Evolutionary conservation across 441 rosid genomes (phyloP), one percentile per base, ranked within the genome.

Genomic region (Cnidoscolus chayamansa): DNA sequence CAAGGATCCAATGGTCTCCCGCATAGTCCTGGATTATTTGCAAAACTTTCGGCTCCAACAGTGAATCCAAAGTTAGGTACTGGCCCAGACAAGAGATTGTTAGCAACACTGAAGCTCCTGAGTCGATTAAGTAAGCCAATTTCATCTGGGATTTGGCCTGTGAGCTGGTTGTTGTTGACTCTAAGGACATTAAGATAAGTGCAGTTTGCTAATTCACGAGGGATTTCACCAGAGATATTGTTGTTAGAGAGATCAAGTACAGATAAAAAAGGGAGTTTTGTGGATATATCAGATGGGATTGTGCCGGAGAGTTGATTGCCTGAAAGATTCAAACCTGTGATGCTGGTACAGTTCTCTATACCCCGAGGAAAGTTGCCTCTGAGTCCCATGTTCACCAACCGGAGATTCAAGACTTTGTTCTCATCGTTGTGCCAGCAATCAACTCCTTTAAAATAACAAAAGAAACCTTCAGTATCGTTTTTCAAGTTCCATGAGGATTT

Each of bases 21-120:
- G 64, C 85, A 83, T 2, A 83, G 37, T 58, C 37, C 62, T 58
- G 11, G 13, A 25, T 58, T 58, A 58, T 58, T 58, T 30, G 62
- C 37, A 58, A 10, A 67, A 48, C 70, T 76, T 4, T 50, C 70
- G 50, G 15, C n/a, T 10, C 45, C 0, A 16, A 68, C 16, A 19
- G 12, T 31, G 9, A 0, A 16, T 31, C 4, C 9, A 57, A 78
- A 66, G 19, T 5, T 16, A 0, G 87, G 87, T 12, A 86, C 75
- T 4, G 77, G 81, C 15, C 87, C 87, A 4, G 68, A 9, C 63
- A 86, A 74, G 19, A 56, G 58, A 74, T 84, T 86, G 74, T 79
- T 72, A 1, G 84, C 59, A 62, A 84, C 89, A 19, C 77, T 80
- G 50, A 86, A 81, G 0, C 1, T 25, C 35, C 30, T 50, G 67